phyloP scores from a whole-genome alignment of 2,329 filamentous ascomycete genomes.

The Pseudopithomyces chartarum region DNA sequence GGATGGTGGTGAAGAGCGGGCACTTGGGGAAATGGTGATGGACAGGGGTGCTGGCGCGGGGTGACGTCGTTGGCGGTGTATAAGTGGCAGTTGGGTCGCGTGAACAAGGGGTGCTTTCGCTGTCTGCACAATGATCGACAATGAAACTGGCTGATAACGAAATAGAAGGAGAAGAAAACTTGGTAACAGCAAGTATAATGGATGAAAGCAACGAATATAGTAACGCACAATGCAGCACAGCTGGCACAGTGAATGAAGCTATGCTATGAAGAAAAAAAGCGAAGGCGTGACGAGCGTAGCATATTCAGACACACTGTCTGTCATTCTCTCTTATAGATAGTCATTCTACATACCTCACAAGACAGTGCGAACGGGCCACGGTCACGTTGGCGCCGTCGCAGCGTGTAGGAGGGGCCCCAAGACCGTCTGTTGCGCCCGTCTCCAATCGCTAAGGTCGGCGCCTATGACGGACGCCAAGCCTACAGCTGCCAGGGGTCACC shows the following conservation, averaged over 20 bases:
- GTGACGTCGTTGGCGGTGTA: constrained; percentile 24
- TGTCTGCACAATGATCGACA: constrained; percentile 33
- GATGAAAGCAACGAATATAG: constrained; percentile 10
- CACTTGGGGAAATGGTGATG: constrained; percentile 6
- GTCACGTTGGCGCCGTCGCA: constrained; percentile 11
- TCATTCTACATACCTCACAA: constrained; percentile 2
- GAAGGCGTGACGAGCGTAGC: not conserved
- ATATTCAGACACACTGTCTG: constrained; percentile 4
- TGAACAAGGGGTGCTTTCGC: constrained; percentile 24
- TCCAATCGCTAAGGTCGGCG: constrained; percentile 32
- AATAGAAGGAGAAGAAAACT: constrained; percentile 1
- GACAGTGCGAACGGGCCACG: not conserved
- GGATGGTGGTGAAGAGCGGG: not conserved
- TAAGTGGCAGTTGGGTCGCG: constrained; percentile 23
- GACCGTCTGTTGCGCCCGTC: constrained; percentile 25
- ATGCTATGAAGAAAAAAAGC: constrained; percentile 6
- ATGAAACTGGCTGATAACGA: constrained; percentile 7
- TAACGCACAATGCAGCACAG: constrained; percentile 14
- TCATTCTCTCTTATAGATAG: constrained; percentile 7
- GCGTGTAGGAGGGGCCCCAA: constrained; percentile 10
- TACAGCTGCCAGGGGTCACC: constrained; percentile 12
- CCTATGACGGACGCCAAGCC: constrained; percentile 29
- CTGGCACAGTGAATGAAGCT: constrained; percentile 13
- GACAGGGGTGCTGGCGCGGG: constrained; percentile 9
- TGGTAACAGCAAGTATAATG: constrained; percentile 12